Evolutionary conservation across 2,329 filamentous ascomycete genomes (phyloP), one percentile per base, ranked within the genome.

Genomic region (Harringtonia lauricola): DNA sequence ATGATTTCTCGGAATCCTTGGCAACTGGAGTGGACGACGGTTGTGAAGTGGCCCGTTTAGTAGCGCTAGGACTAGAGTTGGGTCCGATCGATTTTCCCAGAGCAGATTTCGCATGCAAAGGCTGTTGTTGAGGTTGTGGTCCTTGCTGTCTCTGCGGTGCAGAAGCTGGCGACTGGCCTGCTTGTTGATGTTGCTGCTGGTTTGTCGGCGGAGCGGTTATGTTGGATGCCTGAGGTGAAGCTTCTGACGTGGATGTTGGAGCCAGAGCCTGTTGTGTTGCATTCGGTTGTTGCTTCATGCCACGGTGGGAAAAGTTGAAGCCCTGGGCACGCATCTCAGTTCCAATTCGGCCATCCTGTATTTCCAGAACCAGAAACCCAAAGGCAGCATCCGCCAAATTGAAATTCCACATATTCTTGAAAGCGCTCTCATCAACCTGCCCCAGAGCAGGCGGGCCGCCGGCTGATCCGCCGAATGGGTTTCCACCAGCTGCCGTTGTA

Each of bases 361-460:
- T 83, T 61, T 98, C 92, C 46, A 98, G 67, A 15, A 96, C 88
- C 41, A 98, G 72, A 72, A 88, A 98, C 48, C 92, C 92, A 61
- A 96, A 98, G 18, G 92, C 90, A 44, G 92, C 92, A 68, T 98
- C 92, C 26, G 92, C 92, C 52, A 98, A 66, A 63, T 96, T 96
- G 68, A 98, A 98, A 65, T 98, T 98, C 92, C 92, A 98, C 92
- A 96, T 96, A 62, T 98, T 98, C 72, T 98, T 98, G 76, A 98
- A 98, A 2, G 92, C 92, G 56, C 89, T 95, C 70, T 98, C 92
- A 51, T 98, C 92, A 17, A 98, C 88, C 57, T 94, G 86, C 28
- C 92, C 92, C 41, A 86, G 81, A 46, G 78, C 75, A 42, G 74
- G 68, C 41, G 79, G 80, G 33, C 83, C 84, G 40, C 80, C 78